Conservation (phyloP, 2,329 filamentous ascomycete species). For the Chaetomium sp. region DNA sequence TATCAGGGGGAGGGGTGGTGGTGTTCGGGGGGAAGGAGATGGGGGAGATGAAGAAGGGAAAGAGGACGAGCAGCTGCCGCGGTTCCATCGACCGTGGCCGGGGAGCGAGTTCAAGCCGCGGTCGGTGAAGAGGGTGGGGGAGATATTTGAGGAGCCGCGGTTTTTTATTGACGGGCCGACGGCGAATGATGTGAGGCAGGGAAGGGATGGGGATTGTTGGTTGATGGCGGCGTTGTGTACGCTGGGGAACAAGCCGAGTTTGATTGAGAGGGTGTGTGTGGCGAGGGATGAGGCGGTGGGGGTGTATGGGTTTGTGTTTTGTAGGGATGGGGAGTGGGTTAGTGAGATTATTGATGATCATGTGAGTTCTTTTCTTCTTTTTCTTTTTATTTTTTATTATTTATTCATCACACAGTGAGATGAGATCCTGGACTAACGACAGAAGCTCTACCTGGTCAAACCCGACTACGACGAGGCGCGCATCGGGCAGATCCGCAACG, state of each 20-base stretch:
- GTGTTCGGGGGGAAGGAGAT: not conserved
- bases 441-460: slow-evolving; percentile 46
- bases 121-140: slow-evolving; percentile 61
- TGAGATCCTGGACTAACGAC: not conserved
- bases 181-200: slow-evolving; percentile 73
- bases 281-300: slow-evolving; percentile 65
- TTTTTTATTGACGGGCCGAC: slow-evolving; percentile 75
- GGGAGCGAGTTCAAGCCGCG: slow-evolving; percentile 34
- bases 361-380: slow-evolving; percentile 20
- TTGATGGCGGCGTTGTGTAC: slow-evolving; percentile 75
- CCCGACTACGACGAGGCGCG: slow-evolving; percentile 52
- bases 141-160: slow-evolving; percentile 69
- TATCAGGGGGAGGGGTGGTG: not conserved
- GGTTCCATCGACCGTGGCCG: slow-evolving; percentile 15
- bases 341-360: slow-evolving; percentile 54
- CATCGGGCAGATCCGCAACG: slow-evolving; percentile 27
- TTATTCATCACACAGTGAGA: not conserved
- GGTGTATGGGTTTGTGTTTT: slow-evolving; percentile 81
- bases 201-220: slow-evolving; percentile 77
- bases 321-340: slow-evolving; percentile 70
- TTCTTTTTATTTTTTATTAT: not conserved
- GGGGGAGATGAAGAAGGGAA: not conserved
- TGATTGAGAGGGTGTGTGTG: slow-evolving; percentile 70
- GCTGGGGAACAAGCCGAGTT: slow-evolving; percentile 62
- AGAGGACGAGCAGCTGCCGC: not conserved